A percentile compares a stretch with the other conserved stretches of the same genome.
Evolutionary conservation across 176 grass and related monocot species (phyloP).

Genomic region (Phragmites australis): DNA sequence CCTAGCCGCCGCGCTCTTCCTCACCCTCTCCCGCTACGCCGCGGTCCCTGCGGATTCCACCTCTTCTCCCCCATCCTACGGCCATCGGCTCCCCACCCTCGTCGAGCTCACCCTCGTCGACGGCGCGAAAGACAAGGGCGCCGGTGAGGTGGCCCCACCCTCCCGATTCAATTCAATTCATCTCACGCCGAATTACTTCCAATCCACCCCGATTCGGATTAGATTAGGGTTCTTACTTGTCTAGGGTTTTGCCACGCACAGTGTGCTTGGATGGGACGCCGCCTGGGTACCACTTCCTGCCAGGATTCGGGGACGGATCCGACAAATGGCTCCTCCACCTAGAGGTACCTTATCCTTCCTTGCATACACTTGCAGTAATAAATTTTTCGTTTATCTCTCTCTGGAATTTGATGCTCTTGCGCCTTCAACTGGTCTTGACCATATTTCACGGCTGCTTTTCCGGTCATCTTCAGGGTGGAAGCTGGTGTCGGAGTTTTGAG

Average conservation of each 20-base stretch:
- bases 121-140: conserved; percentile 21
- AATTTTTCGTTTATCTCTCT: no score
- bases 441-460: no score
- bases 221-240: no score
- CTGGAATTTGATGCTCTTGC: no score
- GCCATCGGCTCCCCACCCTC: conserved; percentile 43
- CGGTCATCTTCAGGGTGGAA: conserved; percentile 70
- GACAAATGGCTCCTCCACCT: conserved; percentile 70
- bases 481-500: conserved; percentile 59
- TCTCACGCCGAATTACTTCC: no score
- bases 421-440: no score
- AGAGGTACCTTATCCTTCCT: conserved; percentile 35
- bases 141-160: no score
- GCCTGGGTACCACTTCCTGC: conserved; percentile 61
- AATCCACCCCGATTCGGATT: no score
- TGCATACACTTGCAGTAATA: no score
- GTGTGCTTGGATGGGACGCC: conserved; percentile 74
- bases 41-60: background rate
- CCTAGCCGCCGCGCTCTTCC: conserved; percentile 22
- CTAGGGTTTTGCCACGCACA: no score
- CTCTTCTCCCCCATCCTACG: conserved; percentile 21
- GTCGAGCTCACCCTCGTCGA: conserved; percentile 49
- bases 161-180: no score
- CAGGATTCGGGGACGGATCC: conserved; percentile 59
- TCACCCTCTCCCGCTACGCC: conserved; percentile 15